Conservation (phyloP, 2,329 filamentous ascomycete species). For the Diaporthe destruens region DNA sequence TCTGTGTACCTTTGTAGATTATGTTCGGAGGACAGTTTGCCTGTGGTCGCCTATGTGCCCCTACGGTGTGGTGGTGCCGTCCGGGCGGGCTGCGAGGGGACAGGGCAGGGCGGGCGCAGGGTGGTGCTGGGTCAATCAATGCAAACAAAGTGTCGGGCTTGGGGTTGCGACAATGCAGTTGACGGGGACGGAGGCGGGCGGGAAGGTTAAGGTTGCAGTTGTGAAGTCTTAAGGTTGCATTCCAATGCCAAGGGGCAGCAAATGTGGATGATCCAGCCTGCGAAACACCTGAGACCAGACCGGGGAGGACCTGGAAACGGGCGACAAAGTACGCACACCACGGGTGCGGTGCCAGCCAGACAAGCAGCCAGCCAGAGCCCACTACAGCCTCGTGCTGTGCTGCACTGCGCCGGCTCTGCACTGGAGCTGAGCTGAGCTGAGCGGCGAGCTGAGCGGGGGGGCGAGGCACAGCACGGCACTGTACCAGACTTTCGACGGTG, state of each 20-base stretch:
- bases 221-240: slow-evolving; percentile 40
- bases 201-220: slow-evolving; percentile 41
- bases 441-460: not conserved
- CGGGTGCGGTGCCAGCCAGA: slow-evolving; percentile 3
- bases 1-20: not conserved
- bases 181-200: slow-evolving; percentile 31
- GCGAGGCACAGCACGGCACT: not conserved
- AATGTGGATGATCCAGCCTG: slow-evolving; percentile 35
- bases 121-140: slow-evolving; percentile 27
- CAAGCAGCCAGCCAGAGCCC: not conserved
- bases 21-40: slow-evolving; percentile 2
- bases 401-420: not conserved
- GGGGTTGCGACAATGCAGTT: slow-evolving; percentile 33
- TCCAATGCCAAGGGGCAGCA: slow-evolving; percentile 38
- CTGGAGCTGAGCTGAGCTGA: slow-evolving; percentile 3
- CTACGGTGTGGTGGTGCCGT: not conserved
- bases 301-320: slow-evolving; percentile 36
- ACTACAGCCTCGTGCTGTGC: slow-evolving; percentile 1
- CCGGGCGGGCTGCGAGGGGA: not conserved
- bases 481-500: slow-evolving; percentile 5
- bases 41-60: not conserved
- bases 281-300: slow-evolving; percentile 40
- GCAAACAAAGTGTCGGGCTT: slow-evolving; percentile 33
- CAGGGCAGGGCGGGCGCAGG: slow-evolving; percentile 13
- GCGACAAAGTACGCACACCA: slow-evolving; percentile 24